Percentiles rank a stretch among this genome's conserved stretches.
Evolutionary conservation across 306 rosid species (phyloP).

Genomic region (Corylus heterophylla): DNA sequence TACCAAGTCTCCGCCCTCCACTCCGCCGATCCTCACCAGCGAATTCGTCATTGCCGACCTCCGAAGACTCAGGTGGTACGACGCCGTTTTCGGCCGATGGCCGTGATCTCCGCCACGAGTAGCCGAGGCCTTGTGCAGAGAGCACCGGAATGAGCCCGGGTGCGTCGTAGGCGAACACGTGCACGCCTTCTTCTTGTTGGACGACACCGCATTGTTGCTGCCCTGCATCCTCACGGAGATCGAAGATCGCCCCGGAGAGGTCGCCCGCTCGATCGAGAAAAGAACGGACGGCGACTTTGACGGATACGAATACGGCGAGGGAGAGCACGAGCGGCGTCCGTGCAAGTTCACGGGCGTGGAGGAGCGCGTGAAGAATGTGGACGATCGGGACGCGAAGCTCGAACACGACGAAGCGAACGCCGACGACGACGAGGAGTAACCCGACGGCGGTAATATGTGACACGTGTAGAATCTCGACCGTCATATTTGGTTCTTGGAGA

Average conservation of each 20-base stretch:
- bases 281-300: conserved; percentile 22
- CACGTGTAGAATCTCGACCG: conserved; percentile 6
- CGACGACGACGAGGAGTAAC: conserved; percentile 27
- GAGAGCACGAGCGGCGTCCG: background rate
- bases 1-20: conserved; percentile 56
- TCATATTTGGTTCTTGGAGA: conserved; percentile 21
- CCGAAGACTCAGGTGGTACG: conserved; percentile 37
- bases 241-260: conserved; percentile 40
- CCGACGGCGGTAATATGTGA: background rate
- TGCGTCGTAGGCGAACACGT: conserved; percentile 71
- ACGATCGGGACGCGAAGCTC: conserved; percentile 32
- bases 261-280: conserved; percentile 30
- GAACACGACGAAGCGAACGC: conserved; percentile 56
- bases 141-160: conserved; percentile 74
- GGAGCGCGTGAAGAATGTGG: conserved; percentile 33
- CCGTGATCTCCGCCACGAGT: conserved; percentile 11
- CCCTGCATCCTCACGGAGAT: conserved; percentile 36
- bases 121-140: conserved; percentile 44
- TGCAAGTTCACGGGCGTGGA: conserved; percentile 22
- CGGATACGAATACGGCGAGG: conserved; percentile 4
- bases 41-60: conserved; percentile 77
- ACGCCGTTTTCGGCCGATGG: conserved; percentile 28
- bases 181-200: conserved; percentile 44
- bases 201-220: conserved; percentile 23
- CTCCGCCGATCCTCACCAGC: conserved; percentile 58